Evolutionary conservation across 768 basidiomycete species (phyloP).

Genomic region (Termitomyces sp.): DNA sequence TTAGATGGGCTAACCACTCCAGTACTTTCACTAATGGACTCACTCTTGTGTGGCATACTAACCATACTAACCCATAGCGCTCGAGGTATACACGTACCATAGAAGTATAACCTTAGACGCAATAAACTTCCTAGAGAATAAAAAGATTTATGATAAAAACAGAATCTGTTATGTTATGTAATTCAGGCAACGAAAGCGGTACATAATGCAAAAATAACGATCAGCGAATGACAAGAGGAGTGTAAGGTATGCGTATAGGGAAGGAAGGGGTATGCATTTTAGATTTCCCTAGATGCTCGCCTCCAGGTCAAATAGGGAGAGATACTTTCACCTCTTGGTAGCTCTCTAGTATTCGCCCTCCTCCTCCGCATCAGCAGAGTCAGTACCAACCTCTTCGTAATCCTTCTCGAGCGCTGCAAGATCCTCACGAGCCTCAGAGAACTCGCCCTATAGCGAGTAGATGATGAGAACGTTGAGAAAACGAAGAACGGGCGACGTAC

Average conservation of each 20-base stretch:
- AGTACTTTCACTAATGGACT: neutral
- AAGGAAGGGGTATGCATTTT: conserved; percentile 18
- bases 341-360: conserved; percentile 51
- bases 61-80: neutral
- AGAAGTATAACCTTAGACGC: neutral
- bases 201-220: conserved; percentile 13
- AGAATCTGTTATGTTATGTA: conserved; percentile 11
- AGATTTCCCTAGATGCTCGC: conserved; percentile 10
- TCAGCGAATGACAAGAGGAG: conserved; percentile 6
- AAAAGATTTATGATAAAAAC: conserved; percentile 6
- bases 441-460: conserved; percentile 66
- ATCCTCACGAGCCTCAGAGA: conserved; percentile 97
- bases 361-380: conserved; percentile 73
- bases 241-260: conserved; percentile 13
- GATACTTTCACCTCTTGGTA: conserved; percentile 5
- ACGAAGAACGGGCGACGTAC: conserved; percentile 21
- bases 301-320: conserved; percentile 11
- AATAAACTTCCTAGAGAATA: neutral
- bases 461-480: neutral
- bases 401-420: conserved; percentile 96
- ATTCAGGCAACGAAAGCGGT: conserved; percentile 3
- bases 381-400: conserved; percentile 85
- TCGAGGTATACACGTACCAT: neutral
- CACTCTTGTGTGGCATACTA: no score
- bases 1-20: neutral